phyloP scores from a whole-genome alignment of 2,329 filamentous ascomycete genomes.

The Phaeoacremonium minimum region DNA sequence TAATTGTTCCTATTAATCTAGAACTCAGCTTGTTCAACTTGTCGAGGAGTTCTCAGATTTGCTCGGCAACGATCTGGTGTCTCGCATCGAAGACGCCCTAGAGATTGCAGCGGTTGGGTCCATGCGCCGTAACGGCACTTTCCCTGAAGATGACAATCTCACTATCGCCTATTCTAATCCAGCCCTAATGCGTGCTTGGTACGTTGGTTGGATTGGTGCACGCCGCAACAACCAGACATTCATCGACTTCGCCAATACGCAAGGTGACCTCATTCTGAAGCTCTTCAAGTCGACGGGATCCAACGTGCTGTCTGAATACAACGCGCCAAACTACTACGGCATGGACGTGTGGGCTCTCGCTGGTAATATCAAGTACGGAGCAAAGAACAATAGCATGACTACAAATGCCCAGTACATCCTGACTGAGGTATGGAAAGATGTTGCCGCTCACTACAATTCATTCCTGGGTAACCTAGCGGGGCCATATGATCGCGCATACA shows the following conservation, averaged over 20 bases:
- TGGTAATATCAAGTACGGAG: constrained; percentile 30
- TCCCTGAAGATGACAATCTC: constrained; percentile 30
- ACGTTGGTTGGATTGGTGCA: constrained; percentile 34
- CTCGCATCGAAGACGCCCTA: constrained; percentile 28
- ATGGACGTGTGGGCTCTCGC: constrained; percentile 34
- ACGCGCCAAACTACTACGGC: constrained; percentile 34
- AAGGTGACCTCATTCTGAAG: constrained; percentile 21
- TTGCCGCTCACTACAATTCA: constrained; percentile 28
- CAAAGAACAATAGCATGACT: constrained; percentile 21
- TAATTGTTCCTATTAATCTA: too few relatives aligned
- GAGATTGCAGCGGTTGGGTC: constrained; percentile 29
- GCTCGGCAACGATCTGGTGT: constrained; percentile 22
- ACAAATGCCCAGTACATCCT: constrained; percentile 21
- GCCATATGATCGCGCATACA: constrained; percentile 31
- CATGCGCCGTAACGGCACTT: constrained; percentile 34
- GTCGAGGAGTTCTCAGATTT: constrained; percentile 27
- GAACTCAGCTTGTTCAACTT: constrained; percentile 26
- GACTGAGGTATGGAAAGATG: constrained; percentile 25
- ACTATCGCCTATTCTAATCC: constrained; percentile 36
- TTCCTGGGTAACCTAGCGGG: constrained; percentile 27
- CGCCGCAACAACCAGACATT: constrained; percentile 29
- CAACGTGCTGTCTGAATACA: constrained; percentile 30
- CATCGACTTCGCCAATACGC: constrained; percentile 27
- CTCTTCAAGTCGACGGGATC: constrained; percentile 24
- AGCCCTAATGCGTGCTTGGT: constrained; percentile 30